Percentiles rank a stretch among this genome's conserved stretches.
These are phyloP conservation scores for Triticum dicoccoides DNA, from an alignment of 176 grass and related monocot species.

Conservation along the genomic window DNA sequence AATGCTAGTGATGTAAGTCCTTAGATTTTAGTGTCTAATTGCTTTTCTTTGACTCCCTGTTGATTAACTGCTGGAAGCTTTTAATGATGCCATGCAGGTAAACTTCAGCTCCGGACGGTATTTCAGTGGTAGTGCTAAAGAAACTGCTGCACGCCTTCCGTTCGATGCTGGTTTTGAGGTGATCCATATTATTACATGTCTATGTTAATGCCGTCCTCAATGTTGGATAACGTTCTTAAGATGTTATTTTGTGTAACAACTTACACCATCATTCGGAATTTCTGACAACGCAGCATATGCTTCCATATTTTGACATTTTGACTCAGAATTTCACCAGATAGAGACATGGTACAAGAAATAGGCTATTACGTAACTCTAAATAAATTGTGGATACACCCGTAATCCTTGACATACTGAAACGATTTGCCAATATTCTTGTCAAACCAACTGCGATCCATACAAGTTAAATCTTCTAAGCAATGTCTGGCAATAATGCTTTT, in stretches of 20 bases:
- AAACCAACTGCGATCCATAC: not conserved
- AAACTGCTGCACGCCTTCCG: constrained; percentile 75
- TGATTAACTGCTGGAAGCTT: not conserved
- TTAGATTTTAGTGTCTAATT: not conserved
- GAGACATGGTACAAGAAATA: not conserved
- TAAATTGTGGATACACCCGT: not conserved
- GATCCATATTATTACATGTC: constrained; percentile 1
- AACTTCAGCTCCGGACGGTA: constrained; percentile 97
- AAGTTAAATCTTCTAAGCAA: not conserved
- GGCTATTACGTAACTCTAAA: not conserved
- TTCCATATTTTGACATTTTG: not conserved
- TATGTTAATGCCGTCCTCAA: not conserved
- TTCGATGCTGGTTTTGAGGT: constrained; percentile 99
- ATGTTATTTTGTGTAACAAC: not conserved
- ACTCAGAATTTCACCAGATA: not conserved
- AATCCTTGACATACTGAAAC: not conserved
- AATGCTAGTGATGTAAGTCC: constrained; percentile 99
- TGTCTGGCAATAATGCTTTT: not conserved
- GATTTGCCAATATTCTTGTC: not conserved
- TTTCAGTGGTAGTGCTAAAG: constrained; percentile 70
- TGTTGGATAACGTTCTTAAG: constrained; percentile 6
- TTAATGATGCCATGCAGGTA: constrained; percentile 52
- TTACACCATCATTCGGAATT: not conserved
- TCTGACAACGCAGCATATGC: not conserved
- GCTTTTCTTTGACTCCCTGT: constrained; percentile 20